phyloP scores from a whole-genome alignment of 306 rosid species.

The Castanea sativa region DNA sequence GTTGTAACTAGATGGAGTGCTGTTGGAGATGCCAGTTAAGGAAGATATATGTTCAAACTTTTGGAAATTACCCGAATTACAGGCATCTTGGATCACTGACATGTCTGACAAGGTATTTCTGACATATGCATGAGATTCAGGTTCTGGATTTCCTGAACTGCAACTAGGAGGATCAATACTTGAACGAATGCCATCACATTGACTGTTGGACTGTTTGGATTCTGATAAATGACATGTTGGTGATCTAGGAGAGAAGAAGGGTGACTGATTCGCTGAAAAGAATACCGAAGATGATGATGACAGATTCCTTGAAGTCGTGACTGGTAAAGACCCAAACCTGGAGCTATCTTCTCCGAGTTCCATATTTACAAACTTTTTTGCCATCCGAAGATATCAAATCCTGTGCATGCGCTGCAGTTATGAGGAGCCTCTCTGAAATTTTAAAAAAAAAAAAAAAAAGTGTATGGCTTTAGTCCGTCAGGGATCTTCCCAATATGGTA shows the following conservation, averaged over 20 bases:
- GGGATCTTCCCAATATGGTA: not conserved
- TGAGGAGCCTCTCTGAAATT: slow-evolving; percentile 31
- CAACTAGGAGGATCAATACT: slow-evolving; percentile 52
- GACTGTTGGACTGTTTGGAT: slow-evolving; percentile 41
- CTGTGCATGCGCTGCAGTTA: slow-evolving; percentile 23
- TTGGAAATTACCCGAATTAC: slow-evolving; percentile 43
- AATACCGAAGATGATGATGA: slow-evolving; percentile 81
- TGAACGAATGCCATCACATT: slow-evolving; percentile 39
- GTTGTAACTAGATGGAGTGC: slow-evolving; percentile 52
- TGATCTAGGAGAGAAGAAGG: slow-evolving; percentile 84
- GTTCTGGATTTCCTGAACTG: slow-evolving; percentile 44
- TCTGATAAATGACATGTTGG: slow-evolving; percentile 54
- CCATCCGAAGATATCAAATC: slow-evolving; percentile 27
- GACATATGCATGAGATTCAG: slow-evolving; percentile 46
- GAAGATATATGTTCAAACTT: slow-evolving; percentile 54
- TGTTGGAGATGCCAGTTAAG: slow-evolving; percentile 54
- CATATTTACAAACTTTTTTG: slow-evolving; percentile 41
- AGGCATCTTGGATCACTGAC: slow-evolving; percentile 42
- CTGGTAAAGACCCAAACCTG: slow-evolving; percentile 45
- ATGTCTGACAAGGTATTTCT: slow-evolving; percentile 40
- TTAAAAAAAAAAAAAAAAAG: not conserved
- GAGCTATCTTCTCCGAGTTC: slow-evolving; percentile 69
- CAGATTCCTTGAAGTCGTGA: slow-evolving; percentile 59
- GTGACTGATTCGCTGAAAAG: slow-evolving; percentile 83
- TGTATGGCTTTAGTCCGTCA: slow-evolving; percentile 22